A percentile compares a stretch with the other conserved stretches of the same genome.
phyloP scores from a whole-genome alignment of 2,329 filamentous ascomycete genomes.

The Penicillium sp. region DNA sequence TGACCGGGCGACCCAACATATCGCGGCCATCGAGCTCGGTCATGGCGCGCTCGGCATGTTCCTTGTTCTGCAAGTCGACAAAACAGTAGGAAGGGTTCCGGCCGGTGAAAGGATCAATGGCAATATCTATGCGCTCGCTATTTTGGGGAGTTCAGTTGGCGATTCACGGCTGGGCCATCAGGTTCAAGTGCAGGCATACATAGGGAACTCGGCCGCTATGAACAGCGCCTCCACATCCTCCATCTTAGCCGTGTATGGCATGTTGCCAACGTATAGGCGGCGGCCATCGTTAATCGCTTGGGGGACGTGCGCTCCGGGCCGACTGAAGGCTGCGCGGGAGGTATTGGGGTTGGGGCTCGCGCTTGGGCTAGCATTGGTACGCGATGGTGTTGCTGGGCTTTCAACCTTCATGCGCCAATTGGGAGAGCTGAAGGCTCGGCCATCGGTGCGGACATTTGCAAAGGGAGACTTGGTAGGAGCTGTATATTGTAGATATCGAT shows the following conservation, averaged over 20 bases:
- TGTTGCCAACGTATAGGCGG: constrained; percentile 55
- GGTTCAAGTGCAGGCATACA: constrained; percentile 28
- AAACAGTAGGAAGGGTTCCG: constrained; percentile 75
- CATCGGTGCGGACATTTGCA: constrained; percentile 36
- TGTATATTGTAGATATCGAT: constrained; percentile 13
- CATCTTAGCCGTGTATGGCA: constrained; percentile 54
- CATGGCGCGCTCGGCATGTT: constrained; percentile 59
- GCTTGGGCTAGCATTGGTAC: constrained; percentile 7
- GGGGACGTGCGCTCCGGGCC: constrained; percentile 31
- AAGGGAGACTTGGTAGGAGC: constrained; percentile 32
- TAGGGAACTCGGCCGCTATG: constrained; percentile 36
- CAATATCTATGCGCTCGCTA: constrained; percentile 63
- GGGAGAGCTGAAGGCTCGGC: constrained; percentile 39
- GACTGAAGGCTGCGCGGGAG: constrained; percentile 33
- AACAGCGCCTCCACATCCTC: constrained; percentile 52
- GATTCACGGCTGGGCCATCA: constrained; percentile 5
- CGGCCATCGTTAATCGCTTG: constrained; percentile 43
- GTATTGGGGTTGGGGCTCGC: constrained; percentile 24
- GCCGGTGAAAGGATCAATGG: constrained; percentile 64
- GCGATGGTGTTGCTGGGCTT: constrained; percentile 31
- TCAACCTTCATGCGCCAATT: constrained; percentile 45
- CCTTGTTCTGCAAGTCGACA: constrained; percentile 61
- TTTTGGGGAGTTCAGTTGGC: constrained; percentile 23
- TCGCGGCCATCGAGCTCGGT: constrained; percentile 53
- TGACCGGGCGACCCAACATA: constrained; percentile 59